Conservation (phyloP, 106 monocot species). For the Allium sativum region DNA sequence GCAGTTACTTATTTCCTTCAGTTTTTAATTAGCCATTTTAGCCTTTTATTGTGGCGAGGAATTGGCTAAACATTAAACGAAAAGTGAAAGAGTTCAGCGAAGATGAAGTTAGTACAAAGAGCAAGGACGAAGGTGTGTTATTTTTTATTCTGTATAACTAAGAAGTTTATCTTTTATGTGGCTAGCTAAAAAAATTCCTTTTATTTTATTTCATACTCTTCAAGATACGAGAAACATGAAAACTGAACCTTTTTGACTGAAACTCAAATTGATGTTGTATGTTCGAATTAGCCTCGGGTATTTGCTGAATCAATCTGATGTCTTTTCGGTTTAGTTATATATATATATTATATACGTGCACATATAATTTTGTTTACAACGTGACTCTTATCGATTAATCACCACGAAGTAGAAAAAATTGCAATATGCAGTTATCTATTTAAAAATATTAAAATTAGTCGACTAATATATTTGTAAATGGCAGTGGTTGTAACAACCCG, state of each 20-base stretch:
- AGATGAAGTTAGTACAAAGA: conserved; percentile 48
- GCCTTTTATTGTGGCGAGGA: conserved; percentile 47
- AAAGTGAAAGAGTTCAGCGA: conserved; percentile 60
- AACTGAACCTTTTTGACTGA: conserved; percentile 3
- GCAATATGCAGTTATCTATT: too few species aligned
- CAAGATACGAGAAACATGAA: conserved; percentile 14
- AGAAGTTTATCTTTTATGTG: background rate
- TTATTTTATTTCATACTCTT: background rate
- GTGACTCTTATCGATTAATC: too few species aligned
- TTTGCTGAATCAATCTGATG: too few species aligned
- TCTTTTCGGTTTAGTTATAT: too few species aligned
- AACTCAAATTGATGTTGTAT: background rate
- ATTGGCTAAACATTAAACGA: conserved; percentile 58
- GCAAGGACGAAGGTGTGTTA: conserved; percentile 38
- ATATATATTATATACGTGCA: too few species aligned
- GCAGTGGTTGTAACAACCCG: too few species aligned
- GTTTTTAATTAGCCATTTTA: conserved; percentile 26
- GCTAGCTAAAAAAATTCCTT: background rate
- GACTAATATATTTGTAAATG: too few species aligned
- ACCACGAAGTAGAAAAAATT: too few species aligned
- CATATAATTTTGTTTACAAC: too few species aligned
- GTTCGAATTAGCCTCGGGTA: conserved; percentile 7
- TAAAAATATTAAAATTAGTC: too few species aligned
- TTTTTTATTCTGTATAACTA: background rate
- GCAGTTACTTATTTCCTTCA: background rate